Evolutionary conservation across 441 rosid species (phyloP).

Genomic region (Melastoma candidum): DNA sequence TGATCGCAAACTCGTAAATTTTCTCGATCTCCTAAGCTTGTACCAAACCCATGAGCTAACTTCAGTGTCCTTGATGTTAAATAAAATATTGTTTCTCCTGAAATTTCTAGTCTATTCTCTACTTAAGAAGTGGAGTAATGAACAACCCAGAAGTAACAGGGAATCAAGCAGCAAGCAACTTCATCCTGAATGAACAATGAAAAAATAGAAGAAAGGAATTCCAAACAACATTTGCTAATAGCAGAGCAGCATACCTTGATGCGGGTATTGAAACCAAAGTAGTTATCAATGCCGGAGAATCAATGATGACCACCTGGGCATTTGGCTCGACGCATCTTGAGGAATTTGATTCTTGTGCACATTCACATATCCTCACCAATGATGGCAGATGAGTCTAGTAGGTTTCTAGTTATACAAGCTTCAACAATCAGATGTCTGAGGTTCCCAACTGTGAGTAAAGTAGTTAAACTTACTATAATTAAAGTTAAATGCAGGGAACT

Average conservation of each 20-base stretch:
- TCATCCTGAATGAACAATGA: too few relatives aligned
- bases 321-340: constrained; percentile 38
- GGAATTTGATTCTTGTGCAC: constrained; percentile 17
- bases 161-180: too few relatives aligned
- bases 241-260: constrained; percentile 49
- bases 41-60: constrained; percentile 79
- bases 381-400: constrained; percentile 88
- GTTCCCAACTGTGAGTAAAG: constrained; percentile 71
- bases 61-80: constrained; percentile 39
- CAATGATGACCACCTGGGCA: constrained; percentile 74
- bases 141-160: too few relatives aligned
- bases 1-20: constrained; percentile 83
- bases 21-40: constrained; percentile 97
- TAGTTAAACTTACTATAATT: too few relatives aligned
- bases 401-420: constrained; percentile 89
- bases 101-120: too few relatives aligned
- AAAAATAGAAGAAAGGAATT: too few relatives aligned
- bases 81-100: too few relatives aligned
- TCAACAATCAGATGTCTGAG: constrained; percentile 95
- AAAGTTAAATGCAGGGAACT: too few relatives aligned
- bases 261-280: constrained; percentile 80
- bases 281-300: constrained; percentile 59
- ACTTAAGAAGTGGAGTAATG: too few relatives aligned
- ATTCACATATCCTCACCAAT: constrained; percentile 83
- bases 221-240: too few relatives aligned